Conservation (phyloP, 1,139 yeast species). For the Yamadazyma atmosphaerica region DNA sequence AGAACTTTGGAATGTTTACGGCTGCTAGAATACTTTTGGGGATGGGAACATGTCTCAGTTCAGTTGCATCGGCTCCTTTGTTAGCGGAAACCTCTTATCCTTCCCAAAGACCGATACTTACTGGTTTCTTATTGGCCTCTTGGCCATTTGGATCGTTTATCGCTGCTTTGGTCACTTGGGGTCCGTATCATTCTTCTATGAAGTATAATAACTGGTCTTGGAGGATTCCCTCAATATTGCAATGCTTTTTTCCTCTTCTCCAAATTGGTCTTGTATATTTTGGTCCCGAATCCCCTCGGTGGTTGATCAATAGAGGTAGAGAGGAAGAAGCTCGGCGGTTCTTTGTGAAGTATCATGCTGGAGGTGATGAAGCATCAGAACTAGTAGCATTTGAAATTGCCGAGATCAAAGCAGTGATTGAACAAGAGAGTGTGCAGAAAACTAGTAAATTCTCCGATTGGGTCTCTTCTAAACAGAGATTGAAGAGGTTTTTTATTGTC, state of each 20-base stretch:
- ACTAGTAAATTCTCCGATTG: conserved; percentile 20
- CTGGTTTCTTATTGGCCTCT: conserved; percentile 13
- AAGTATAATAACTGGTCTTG: conserved; percentile 25
- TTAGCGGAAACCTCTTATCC: conserved; percentile 27
- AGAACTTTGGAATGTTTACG: conserved; percentile 36
- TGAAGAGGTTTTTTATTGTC: conserved; percentile 11
- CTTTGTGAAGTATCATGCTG: conserved; percentile 23
- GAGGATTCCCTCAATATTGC: conserved; percentile 48
- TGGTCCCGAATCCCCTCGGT: conserved; percentile 51
- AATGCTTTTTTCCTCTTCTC: conserved; percentile 32
- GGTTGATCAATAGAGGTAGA: conserved; percentile 34
- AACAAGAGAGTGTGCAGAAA: conserved; percentile 19
- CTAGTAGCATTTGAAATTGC: conserved; percentile 36
- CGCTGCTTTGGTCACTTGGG: conserved; percentile 16
- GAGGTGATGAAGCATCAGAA: conserved; percentile 15
- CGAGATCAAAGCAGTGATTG: conserved; percentile 33
- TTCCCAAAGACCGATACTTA: conserved; percentile 17
- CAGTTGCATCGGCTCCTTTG: conserved; percentile 32
- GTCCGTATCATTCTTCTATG: conserved; percentile 10
- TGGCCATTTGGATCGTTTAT: conserved; percentile 19
- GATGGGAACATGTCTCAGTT: conserved; percentile 24
- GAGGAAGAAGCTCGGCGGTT: conserved; percentile 53
- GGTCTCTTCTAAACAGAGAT: conserved; percentile 17
- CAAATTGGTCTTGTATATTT: conserved; percentile 19
- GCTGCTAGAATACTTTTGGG: conserved; percentile 45